Evolutionary conservation across 2,329 filamentous ascomycete genomes (phyloP), one percentile per base, ranked within the genome.

Genomic region (Neofusicoccum ribis): DNA sequence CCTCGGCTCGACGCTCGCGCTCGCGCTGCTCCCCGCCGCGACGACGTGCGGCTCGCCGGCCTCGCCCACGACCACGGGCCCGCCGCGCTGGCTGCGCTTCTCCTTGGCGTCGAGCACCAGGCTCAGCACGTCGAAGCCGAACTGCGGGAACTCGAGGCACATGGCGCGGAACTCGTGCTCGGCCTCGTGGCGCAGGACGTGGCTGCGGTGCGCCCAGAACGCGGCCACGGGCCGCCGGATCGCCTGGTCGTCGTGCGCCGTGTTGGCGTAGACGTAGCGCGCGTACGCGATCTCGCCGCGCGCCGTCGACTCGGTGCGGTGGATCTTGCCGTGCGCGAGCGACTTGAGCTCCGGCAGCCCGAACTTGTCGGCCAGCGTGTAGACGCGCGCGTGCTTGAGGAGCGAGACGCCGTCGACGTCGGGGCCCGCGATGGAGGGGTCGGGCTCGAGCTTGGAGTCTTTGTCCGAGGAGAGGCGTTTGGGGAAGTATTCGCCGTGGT

Each of bases 251-350:
- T 90, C 87, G 56, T 83, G 78, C 63, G 80, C 78, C 11, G 91
- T 95, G 79, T 92, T 87, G 67, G 87, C 87, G 82, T 97, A 97
- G 37, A 96, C 91, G 80, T 93, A 97, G 76, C 92, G 88, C 8
- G 93, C 93, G 78, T 97, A 97, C 31, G 89, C 88, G 73, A 97
- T 93, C 82, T 97, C 93, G 77, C 92, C 93, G 79, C 89, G 90
- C 41, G 92, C 92, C 0, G 91, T 96, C 50, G 90, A 92, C 74
- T 93, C 90, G 72, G 96, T 91, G 76, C 91, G 91, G 82, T 97
- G 92, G 72, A 97, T 97, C 83, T 97, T 97, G 75, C 87, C 88
- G 75, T 91, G 91, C 2, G 93, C 90, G 34, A 97, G 87, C 17
- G 84, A 86, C 78, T 91, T 91, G 68, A 97, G 87, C 9, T 82